Percentiles rank a stretch among this genome's conserved stretches.
These are phyloP conservation scores for Solanum appendiculatum DNA, from an alignment of 257 asterid genomes.

Conservation along the genomic window DNA sequence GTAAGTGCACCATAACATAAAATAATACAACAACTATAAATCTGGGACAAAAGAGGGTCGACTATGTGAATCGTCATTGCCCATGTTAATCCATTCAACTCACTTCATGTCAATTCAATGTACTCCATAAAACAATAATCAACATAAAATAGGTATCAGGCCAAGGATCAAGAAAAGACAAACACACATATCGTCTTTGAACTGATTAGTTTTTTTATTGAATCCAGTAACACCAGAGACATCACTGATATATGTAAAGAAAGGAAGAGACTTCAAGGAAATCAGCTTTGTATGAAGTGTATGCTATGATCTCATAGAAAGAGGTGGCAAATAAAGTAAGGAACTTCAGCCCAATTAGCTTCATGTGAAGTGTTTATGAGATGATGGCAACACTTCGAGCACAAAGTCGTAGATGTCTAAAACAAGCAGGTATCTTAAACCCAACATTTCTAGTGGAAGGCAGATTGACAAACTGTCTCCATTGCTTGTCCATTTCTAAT, in stretches of 20 bases:
- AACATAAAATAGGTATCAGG: background rate
- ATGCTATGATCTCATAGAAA: background rate
- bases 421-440: background rate
- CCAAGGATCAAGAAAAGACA: background rate
- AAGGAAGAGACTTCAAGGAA: background rate
- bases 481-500: background rate
- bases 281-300: background rate
- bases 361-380: background rate
- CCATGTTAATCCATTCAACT: background rate
- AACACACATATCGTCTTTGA: background rate
- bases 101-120: background rate
- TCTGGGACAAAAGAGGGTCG: background rate
- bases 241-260: background rate
- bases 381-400: background rate
- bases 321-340: background rate
- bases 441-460: background rate
- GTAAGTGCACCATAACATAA: background rate
- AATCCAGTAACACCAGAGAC: background rate
- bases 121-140: background rate
- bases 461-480: background rate
- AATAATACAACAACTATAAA: background rate
- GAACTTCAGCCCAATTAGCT: background rate
- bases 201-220: background rate
- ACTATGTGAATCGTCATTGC: background rate
- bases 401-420: background rate